Conservation (phyloP, 177 flowering plant species). For the Telopea speciosissima region DNA sequence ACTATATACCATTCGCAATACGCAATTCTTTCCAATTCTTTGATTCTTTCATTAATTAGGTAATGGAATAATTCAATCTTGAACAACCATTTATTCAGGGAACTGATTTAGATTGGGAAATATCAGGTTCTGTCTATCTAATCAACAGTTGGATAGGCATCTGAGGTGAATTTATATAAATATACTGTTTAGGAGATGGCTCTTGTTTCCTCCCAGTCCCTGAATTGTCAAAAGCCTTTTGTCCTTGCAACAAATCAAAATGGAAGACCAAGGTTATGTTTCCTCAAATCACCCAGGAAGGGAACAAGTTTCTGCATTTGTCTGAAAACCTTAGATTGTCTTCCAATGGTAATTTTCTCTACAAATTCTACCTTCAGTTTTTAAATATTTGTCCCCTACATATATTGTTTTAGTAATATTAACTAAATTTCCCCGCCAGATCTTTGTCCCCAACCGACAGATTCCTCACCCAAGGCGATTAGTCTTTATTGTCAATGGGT, state of each 20-base stretch:
- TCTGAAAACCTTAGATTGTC: conserved; percentile 2
- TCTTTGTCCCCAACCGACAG: neutral
- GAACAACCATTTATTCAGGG: no score
- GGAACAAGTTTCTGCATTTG: neutral
- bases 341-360: conserved; percentile 9
- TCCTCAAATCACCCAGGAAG: conserved; percentile 6
- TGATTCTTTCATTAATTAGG: no score
- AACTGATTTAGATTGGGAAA: no score
- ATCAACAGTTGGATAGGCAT: no score
- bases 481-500: neutral
- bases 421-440: neutral
- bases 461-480: neutral
- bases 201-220: conserved; percentile 1
- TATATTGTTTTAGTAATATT: neutral
- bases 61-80: no score
- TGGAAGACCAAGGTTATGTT: conserved; percentile 11
- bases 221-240: conserved; percentile 13
- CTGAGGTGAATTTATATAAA: no score
- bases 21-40: no score
- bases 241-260: neutral
- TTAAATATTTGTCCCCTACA: neutral
- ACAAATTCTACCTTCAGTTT: conserved; percentile 5
- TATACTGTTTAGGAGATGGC: conserved; percentile 6
- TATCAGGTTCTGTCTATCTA: no score
- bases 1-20: no score